Base-by-base conservation (phyloP, 2,329 filamentous ascomycete genomes). In the Sporothrix pallida region DNA sequence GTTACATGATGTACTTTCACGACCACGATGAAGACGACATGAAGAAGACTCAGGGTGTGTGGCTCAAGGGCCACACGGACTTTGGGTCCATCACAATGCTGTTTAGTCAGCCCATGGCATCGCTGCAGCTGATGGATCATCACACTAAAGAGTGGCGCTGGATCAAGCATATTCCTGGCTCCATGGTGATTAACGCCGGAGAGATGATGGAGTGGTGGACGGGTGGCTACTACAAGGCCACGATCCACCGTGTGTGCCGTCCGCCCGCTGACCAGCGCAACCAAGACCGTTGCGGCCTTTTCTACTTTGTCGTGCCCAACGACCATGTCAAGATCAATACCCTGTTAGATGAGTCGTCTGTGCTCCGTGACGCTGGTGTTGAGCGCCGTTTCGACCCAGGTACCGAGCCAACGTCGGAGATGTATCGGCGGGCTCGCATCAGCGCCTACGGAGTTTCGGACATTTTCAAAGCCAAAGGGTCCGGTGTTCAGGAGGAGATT, bases 1-100 rank as follows among this genome's bases (percentile, higher is more conserved):
- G 88, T 3, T 89, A 89, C 79, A 89, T 89, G 87, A 82, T 86
- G 63, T 89, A 89, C 76, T 81, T 60, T 60, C 54, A 60, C 26
- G 54, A 60, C 54, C 54, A 60, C 54, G 26, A 60, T 17, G 54
- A 60, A 17, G 54, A 60, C 26, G 54, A 60, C 54, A 60, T 60
- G 54, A 60, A 60, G n/a, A 60, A 60, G 54, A 60, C 54, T 2
- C 54, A 60, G 54, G 54, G 54, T 20, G 54, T 60, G 20, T 60
- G 54, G 54, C 54, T 60, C 54, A 60, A 60, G 54, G 54, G 54
- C 20, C 54, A 60, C n/a, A 26, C 20, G 3, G 54, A 60, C 10
- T 60, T 60, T 60, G 54, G 54, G 12, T 60, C 54, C 13, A 60
- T 60, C 54, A 87, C 86, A 0, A 80, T 87, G 23, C 82, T 87